Evolutionary conservation across 2,329 filamentous ascomycete genomes (phyloP).

Genomic region (Ustulina deusta): DNA sequence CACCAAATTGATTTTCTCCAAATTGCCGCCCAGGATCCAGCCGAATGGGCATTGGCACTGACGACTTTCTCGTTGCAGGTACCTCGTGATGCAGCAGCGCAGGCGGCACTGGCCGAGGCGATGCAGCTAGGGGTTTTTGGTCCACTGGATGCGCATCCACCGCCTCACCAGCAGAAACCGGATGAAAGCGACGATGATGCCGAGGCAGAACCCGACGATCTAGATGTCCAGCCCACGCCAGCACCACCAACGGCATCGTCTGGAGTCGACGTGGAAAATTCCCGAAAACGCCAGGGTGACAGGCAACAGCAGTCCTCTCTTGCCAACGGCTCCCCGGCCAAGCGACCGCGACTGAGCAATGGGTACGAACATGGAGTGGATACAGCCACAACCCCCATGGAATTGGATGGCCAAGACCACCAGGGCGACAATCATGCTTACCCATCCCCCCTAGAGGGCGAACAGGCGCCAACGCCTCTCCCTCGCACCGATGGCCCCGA

Average conservation of each 20-base stretch:
- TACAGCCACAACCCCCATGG: constrained; percentile 69
- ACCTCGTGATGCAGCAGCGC: constrained; percentile 58
- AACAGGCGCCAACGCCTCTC: constrained; percentile 64
- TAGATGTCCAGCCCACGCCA: constrained; percentile 47
- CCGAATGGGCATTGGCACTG: constrained; percentile 56
- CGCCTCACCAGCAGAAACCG: constrained; percentile 49
- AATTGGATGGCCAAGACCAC: constrained; percentile 64
- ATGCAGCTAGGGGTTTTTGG: constrained; percentile 68
- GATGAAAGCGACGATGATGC: constrained; percentile 52
- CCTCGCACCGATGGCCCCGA: constrained; percentile 71
- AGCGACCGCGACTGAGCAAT: constrained; percentile 71
- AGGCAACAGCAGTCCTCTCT: constrained; percentile 58
- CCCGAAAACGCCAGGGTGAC: constrained; percentile 64
- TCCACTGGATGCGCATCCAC: constrained; percentile 62
- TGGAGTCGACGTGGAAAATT: constrained; percentile 57
- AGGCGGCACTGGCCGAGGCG: constrained; percentile 60
- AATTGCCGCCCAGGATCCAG: constrained; percentile 46
- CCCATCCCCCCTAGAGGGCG: constrained; percentile 72
- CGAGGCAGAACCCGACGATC: constrained; percentile 46
- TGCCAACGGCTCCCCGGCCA: constrained; percentile 68
- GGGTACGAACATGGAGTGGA: constrained; percentile 69
- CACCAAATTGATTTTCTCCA: constrained; percentile 44
- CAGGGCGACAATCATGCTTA: constrained; percentile 67
- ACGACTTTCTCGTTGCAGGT: constrained; percentile 60
- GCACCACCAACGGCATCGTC: constrained; percentile 40